These are phyloP conservation scores for Hevea brasiliensis DNA, from an alignment of 345 rosid species.

Conservation along the genomic window DNA sequence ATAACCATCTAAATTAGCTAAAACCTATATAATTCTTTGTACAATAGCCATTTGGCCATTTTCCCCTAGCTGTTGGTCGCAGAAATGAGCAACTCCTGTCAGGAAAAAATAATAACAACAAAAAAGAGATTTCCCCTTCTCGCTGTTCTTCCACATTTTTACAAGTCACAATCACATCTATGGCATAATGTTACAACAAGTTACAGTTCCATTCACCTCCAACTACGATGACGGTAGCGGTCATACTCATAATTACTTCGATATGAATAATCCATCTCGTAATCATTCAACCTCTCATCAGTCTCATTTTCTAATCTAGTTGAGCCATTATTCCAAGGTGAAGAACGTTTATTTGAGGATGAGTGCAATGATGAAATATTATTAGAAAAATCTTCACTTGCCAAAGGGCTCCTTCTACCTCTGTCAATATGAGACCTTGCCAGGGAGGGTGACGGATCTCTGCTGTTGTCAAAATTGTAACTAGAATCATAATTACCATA, in stretches of 20 bases:
- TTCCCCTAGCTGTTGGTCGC: background rate
- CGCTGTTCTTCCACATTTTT: background rate
- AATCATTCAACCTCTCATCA: slow-evolving; percentile 25
- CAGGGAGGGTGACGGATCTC: slow-evolving; percentile 32
- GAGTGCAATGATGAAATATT: slow-evolving; percentile 25
- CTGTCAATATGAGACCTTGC: slow-evolving; percentile 44
- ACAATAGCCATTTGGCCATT: background rate
- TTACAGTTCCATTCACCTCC: slow-evolving; percentile 23
- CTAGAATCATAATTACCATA: slow-evolving; percentile 41
- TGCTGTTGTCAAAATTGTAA: slow-evolving; percentile 28
- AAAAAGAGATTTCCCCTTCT: background rate
- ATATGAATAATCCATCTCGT: slow-evolving; percentile 10
- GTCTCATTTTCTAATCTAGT: slow-evolving; percentile 29
- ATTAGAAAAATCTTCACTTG: slow-evolving; percentile 30
- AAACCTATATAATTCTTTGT: background rate
- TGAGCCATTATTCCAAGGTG: slow-evolving; percentile 32
- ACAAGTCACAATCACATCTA: slow-evolving; percentile 4
- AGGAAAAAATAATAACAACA: background rate
- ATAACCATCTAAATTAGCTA: background rate
- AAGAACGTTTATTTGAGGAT: background rate
- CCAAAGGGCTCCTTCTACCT: slow-evolving; percentile 43
- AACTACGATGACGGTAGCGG: slow-evolving; percentile 26
- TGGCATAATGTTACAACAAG: slow-evolving; percentile 5
- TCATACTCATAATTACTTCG: slow-evolving; percentile 30
- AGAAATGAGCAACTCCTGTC: background rate